Evolutionary conservation across 2,329 filamentous ascomycete genomes (phyloP).

Genomic region (Sporothrix sp.): DNA sequence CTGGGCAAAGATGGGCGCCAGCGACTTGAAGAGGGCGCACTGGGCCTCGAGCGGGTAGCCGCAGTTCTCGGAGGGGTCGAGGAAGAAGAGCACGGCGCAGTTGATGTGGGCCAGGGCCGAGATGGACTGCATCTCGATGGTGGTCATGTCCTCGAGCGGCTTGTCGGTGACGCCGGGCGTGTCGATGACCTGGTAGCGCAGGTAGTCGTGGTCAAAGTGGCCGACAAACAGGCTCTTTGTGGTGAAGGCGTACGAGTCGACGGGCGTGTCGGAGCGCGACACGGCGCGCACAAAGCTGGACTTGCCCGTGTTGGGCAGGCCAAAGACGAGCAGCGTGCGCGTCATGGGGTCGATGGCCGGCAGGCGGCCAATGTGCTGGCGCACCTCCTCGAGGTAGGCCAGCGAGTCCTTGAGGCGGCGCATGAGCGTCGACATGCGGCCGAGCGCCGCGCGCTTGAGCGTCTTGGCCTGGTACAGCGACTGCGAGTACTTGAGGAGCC

Average conservation of each 20-base stretch:
- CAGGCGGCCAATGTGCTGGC: constrained; percentile 92
- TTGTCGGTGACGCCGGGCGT: constrained; percentile 98
- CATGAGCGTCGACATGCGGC: constrained; percentile 96
- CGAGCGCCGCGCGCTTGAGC: constrained; percentile 88
- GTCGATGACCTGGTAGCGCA: constrained; percentile 76
- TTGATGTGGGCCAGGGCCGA: constrained; percentile 95
- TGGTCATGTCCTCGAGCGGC: constrained; percentile 98
- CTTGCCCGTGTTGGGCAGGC: constrained; percentile 96
- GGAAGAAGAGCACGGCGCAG: constrained; percentile 93
- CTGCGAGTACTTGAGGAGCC: constrained; percentile 83
- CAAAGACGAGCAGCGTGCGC: constrained; percentile 88
- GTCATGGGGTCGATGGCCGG: constrained; percentile 98
- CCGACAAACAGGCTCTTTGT: constrained; percentile 96
- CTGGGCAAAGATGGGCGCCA: constrained; percentile 94
- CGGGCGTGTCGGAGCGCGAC: constrained; percentile 88
- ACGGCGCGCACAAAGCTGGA: constrained; percentile 90
- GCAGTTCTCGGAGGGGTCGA: constrained; percentile 95
- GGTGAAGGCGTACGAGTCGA: constrained; percentile 92
- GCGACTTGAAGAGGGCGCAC: constrained; percentile 90
- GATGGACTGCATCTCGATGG: constrained; percentile 98
- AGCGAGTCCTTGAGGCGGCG: constrained; percentile 91
- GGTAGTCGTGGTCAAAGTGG: constrained; percentile 95
- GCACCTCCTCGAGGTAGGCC: constrained; percentile 89
- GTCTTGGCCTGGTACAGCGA: constrained; percentile 98
- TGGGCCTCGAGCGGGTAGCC: constrained; percentile 90